phyloP scores from a whole-genome alignment of 257 asterid species.

The Solanum medicagineum region DNA sequence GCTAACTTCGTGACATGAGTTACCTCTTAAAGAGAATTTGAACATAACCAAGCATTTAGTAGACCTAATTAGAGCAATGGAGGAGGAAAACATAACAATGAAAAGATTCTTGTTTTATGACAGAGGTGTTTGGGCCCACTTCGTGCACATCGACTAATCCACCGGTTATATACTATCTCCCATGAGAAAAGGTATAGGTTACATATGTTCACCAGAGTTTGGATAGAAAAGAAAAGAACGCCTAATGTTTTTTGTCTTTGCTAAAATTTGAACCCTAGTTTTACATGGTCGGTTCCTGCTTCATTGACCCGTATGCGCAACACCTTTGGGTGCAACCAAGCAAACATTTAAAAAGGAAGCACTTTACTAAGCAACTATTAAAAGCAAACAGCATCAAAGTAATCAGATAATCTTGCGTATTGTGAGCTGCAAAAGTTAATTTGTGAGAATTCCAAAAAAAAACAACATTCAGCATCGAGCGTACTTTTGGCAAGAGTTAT shows the following conservation, averaged over 20 bases:
- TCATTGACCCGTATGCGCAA: neutral
- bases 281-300: neutral
- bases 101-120: neutral
- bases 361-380: neutral
- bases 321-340: neutral
- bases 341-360: neutral
- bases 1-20: neutral
- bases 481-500: constrained; percentile 14
- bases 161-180: neutral
- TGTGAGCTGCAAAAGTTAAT: neutral
- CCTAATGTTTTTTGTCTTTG: neutral
- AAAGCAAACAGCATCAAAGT: neutral
- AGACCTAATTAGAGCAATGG: neutral
- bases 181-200: neutral
- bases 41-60: neutral
- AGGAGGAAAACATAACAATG: neutral
- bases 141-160: neutral
- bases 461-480: neutral
- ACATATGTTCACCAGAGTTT: neutral
- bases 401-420: neutral
- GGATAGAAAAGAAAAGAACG: neutral
- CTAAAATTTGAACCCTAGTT: neutral
- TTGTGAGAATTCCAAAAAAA: neutral
- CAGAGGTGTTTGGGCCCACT: neutral
- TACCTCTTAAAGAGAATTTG: neutral